Evolutionary conservation across 2,329 filamentous ascomycete species (phyloP).

Genomic region (Calonectria ilicicola): DNA sequence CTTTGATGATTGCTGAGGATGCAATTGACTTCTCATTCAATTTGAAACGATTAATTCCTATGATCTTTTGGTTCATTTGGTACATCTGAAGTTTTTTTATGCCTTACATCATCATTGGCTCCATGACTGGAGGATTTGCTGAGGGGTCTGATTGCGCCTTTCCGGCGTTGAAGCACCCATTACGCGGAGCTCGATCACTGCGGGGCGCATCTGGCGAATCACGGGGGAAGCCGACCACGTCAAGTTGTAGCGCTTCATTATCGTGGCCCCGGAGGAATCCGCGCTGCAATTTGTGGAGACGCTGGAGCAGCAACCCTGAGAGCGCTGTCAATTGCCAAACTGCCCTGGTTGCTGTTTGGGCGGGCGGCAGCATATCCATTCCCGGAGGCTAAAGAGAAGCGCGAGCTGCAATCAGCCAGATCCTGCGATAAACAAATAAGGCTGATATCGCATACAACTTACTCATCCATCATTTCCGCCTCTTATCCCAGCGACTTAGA

Average conservation of each 20-base stretch:
- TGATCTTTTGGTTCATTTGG: neutral
- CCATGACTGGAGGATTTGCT: neutral
- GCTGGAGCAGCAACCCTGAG: neutral
- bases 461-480: neutral
- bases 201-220: slow-evolving; percentile 18
- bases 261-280: slow-evolving; percentile 1
- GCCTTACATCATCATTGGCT: no score
- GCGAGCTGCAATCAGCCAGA: neutral
- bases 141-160: neutral
- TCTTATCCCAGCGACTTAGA: neutral
- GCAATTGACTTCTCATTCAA: neutral
- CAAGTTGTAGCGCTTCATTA: neutral
- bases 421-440: neutral
- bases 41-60: neutral
- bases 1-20: neutral
- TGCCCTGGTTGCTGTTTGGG: neutral
- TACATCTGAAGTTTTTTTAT: neutral
- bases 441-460: neutral
- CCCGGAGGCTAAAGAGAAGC: neutral
- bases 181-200: neutral
- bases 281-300: neutral
- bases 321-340: neutral
- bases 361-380: neutral
- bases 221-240: slow-evolving; percentile 27
- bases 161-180: neutral